Conservation (phyloP, 352 stramenopile species). For the Globisporangium rhizosaccharum region DNA sequence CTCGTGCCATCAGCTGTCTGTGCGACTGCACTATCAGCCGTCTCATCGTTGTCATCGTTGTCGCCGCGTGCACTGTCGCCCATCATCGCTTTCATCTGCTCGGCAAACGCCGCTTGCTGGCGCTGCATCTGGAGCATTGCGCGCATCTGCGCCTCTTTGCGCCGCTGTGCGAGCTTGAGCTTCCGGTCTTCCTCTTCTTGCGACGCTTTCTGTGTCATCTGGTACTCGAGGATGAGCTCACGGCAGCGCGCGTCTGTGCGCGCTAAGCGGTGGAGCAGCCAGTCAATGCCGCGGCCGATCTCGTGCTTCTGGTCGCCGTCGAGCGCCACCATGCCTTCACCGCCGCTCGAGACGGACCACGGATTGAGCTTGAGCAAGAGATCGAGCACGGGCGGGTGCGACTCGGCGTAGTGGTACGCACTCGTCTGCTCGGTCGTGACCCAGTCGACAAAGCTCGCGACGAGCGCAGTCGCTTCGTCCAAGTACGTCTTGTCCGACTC, state of each 20-base stretch:
- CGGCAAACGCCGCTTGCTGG: constrained; percentile 72
- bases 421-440: constrained; percentile 41
- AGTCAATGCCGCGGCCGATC: constrained; percentile 73
- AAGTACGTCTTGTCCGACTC: constrained; percentile 39
- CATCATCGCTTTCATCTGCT: constrained; percentile 66
- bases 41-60: constrained; percentile 35
- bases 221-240: constrained; percentile 43
- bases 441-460: constrained; percentile 57
- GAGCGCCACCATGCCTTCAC: constrained; percentile 49
- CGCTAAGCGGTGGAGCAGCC: constrained; percentile 63
- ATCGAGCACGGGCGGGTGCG: constrained; percentile 40
- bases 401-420: constrained; percentile 20
- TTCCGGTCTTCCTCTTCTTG: constrained; percentile 70
- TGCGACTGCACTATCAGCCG: constrained; percentile 5
- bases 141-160: constrained; percentile 70
- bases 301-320: constrained; percentile 84
- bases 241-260: constrained; percentile 41
- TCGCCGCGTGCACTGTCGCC: constrained; percentile 36
- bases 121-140: constrained; percentile 79
- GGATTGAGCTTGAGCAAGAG: constrained; percentile 70
- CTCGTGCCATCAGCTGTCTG: background rate
- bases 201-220: constrained; percentile 52
- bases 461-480: constrained; percentile 33
- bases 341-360: constrained; percentile 51
- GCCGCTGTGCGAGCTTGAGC: constrained; percentile 40